Evolutionary conservation across 306 rosid genomes (phyloP).

Genomic region (Carpinus viminea): DNA sequence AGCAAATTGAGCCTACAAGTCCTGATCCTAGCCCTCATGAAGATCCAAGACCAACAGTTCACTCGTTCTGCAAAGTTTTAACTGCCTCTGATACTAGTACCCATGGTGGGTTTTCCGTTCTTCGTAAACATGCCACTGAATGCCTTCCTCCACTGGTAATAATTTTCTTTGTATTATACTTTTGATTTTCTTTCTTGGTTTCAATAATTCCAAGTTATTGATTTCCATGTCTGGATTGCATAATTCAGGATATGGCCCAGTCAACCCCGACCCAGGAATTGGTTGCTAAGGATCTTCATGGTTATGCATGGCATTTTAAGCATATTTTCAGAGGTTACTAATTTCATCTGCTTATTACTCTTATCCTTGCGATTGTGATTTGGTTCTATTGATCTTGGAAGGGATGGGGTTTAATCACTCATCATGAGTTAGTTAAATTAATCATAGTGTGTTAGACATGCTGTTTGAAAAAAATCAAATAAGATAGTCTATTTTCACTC

Average conservation of each 20-base stretch:
- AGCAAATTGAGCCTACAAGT: conserved; percentile 66
- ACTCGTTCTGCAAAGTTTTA: conserved; percentile 77
- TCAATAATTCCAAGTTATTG: not conserved
- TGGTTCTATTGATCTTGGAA: conserved; percentile 3
- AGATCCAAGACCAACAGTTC: conserved; percentile 46
- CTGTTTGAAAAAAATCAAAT: too few species aligned
- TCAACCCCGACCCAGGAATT: conserved; percentile 90
- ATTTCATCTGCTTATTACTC: conserved; percentile 8
- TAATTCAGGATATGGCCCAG: conserved; percentile 76
- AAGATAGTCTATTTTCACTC: conserved; percentile 9
- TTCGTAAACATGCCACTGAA: conserved; percentile 89
- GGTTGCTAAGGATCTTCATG: conserved; percentile 91
- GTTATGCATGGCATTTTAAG: conserved; percentile 92
- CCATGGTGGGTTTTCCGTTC: conserved; percentile 96
- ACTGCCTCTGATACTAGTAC: conserved; percentile 98
- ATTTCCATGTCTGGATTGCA: conserved; percentile 10
- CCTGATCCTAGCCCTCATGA: conserved; percentile 52
- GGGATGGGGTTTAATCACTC: not conserved
- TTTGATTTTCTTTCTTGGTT: conserved; percentile 1
- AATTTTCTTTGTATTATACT: not conserved
- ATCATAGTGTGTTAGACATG: not conserved
- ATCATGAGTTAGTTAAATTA: not conserved
- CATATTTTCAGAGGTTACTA: conserved; percentile 87
- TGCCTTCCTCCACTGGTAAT: conserved; percentile 91
- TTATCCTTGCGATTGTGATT: conserved; percentile 2